Evolutionary conservation across 2,329 filamentous ascomycete genomes (phyloP).

Genomic region (Verticillium dahliae): DNA sequence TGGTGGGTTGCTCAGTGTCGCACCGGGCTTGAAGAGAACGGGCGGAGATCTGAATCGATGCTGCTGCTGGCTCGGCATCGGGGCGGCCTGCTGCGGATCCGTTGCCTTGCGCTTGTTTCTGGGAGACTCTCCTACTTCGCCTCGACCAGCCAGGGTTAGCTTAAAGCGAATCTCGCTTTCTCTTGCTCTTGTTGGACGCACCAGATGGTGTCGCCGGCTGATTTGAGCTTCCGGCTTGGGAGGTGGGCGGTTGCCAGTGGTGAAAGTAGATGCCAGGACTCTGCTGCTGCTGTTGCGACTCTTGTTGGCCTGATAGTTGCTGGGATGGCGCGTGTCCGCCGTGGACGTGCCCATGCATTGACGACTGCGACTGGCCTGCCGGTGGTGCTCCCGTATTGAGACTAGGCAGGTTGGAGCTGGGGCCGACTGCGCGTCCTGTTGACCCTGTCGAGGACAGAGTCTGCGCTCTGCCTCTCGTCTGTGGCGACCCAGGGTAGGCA

Average conservation of each 20-base stretch:
- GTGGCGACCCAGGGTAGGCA: slow-evolving; percentile 41
- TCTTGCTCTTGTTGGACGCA: slow-evolving; percentile 52
- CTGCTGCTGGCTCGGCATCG: slow-evolving; percentile 35
- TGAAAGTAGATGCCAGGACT: slow-evolving; percentile 83
- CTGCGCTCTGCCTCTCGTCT: slow-evolving; percentile 39
- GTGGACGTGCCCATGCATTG: slow-evolving; percentile 34
- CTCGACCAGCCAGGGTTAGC: slow-evolving; percentile 26
- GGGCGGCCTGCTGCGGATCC: slow-evolving; percentile 42
- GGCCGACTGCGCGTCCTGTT: slow-evolving; percentile 27
- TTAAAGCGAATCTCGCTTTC: slow-evolving; percentile 34
- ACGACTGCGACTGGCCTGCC: slow-evolving; percentile 19
- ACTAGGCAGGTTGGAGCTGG: slow-evolving; percentile 32
- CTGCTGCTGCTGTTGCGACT: slow-evolving; percentile 55
- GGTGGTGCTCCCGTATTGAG: slow-evolving; percentile 38
- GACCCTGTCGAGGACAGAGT: slow-evolving; percentile 34
- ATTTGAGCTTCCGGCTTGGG: slow-evolving; percentile 53
- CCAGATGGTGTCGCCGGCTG: slow-evolving; percentile 70
- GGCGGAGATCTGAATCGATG: slow-evolving; percentile 43
- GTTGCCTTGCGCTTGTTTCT: slow-evolving; percentile 73
- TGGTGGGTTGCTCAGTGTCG: neutral
- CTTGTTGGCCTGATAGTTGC: slow-evolving; percentile 50
- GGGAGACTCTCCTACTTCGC: slow-evolving; percentile 61
- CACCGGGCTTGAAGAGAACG: neutral
- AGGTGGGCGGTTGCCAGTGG: slow-evolving; percentile 80
- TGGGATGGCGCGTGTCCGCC: slow-evolving; percentile 43